Conservation (phyloP, 2,329 filamentous ascomycete species). For the Talaromyces sp. region DNA sequence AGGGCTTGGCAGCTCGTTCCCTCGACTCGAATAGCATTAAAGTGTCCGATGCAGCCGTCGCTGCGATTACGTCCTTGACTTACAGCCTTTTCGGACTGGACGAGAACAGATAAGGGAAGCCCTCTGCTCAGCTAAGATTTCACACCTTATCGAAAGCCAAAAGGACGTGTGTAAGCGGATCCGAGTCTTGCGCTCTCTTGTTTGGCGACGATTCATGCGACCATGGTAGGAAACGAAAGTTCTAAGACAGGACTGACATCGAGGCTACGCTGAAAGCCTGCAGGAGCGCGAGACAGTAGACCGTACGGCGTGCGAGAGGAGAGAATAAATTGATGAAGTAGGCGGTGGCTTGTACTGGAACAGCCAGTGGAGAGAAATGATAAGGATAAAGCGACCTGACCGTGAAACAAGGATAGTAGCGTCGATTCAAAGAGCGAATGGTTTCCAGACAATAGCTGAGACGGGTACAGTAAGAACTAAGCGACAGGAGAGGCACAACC, state of each 20-base stretch:
- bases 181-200: neutral
- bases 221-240: neutral
- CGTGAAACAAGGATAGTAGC: conserved; percentile 9
- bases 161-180: too few species aligned
- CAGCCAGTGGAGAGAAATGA: neutral
- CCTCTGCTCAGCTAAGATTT: neutral
- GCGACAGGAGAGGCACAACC: neutral
- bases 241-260: neutral
- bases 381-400: neutral
- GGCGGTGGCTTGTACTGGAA: neutral
- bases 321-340: neutral
- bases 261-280: neutral
- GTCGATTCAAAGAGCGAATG: neutral
- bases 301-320: neutral
- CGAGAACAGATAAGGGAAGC: neutral
- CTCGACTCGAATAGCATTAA: conserved; percentile 25
- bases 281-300: neutral
- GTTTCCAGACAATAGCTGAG: neutral
- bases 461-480: neutral
- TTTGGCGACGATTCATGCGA: conserved; percentile 8
- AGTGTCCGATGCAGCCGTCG: neutral
- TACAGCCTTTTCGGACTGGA: neutral
- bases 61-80: conserved; percentile 2
- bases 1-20: conserved; percentile 20
- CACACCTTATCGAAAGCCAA: neutral